Evolutionary conservation across 2,329 filamentous ascomycete species (phyloP), one percentile per base, ranked within the genome.

Genomic region (Hypoxylon sp.): DNA sequence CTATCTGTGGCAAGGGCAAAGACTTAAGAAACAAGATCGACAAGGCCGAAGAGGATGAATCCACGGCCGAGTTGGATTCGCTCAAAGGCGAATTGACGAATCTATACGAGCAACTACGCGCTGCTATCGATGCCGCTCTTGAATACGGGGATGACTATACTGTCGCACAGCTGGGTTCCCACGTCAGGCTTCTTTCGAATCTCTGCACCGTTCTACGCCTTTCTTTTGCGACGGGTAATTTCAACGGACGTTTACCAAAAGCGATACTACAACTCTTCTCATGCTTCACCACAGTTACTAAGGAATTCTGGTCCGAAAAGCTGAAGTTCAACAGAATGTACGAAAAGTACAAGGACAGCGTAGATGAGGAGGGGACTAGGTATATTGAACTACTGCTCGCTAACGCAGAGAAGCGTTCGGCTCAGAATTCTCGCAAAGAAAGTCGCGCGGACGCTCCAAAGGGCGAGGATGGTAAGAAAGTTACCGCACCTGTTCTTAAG

Each of bases 321-420:
- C 80, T 84, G 29, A 88, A 88, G 63, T 81, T 91, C 47, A 79
- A 83, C 49, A 83, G 81, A 45, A 80, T 89, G 11, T 77, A 84
- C 29, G 82, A 82, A 54, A 84, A 83, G 62, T 86, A 83, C 17
- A 85, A 89, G 62, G 86, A 86, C 61, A 78, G 77, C 3, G 72
- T 86, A 35, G 81, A 87, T 3, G 77, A 79, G 25, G 78, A 85
- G 20, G 74, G 75, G n/a, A 67, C 75, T 38, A 75, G 67, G 48
- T 78, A 77, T 48, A 71, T 76, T 1, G 73, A 78, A 13, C 21
- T 58, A 53, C 74, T 75, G 20, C 61, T 65, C 19, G 57, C 62
- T 4, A 70, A 67, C 23, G 66, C 63, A 41, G 41, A 61, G 30
- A 45, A 62, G 45, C 44, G 57, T 47, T 30, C 50, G 7, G 48